Evolutionary conservation across 139 green algal genomes (phyloP).

Genomic region (Marvania coccoides): DNA sequence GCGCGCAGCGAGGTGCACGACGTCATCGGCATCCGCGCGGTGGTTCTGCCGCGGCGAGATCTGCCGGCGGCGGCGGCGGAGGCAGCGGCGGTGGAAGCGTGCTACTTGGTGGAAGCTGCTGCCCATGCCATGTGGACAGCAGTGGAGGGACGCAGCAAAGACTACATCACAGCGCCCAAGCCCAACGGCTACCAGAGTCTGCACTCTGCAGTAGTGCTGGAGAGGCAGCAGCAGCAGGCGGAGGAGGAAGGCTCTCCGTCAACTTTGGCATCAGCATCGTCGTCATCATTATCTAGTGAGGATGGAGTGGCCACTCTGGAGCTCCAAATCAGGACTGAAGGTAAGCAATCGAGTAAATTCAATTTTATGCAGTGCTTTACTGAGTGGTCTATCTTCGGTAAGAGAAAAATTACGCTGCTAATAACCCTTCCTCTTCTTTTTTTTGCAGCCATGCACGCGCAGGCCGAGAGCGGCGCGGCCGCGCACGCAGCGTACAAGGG

Average conservation of each 20-base stretch:
- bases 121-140: slow-evolving; percentile 55
- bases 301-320: slow-evolving; percentile 35
- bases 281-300: background rate
- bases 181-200: slow-evolving; percentile 85
- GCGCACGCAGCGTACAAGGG: slow-evolving; percentile 87
- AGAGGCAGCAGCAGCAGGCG: background rate
- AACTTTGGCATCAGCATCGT: background rate
- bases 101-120: slow-evolving; percentile 69
- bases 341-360: no score
- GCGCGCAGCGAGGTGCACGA: slow-evolving; percentile 71
- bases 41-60: slow-evolving; percentile 55
- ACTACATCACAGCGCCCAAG: slow-evolving; percentile 79
- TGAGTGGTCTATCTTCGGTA: no score
- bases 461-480: slow-evolving; percentile 68
- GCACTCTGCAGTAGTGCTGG: slow-evolving; percentile 59
- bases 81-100: slow-evolving; percentile 32
- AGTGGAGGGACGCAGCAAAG: slow-evolving; percentile 64
- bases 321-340: slow-evolving; percentile 63
- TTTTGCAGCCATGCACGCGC: slow-evolving; percentile 67
- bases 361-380: no score
- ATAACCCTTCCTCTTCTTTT: no score
- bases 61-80: slow-evolving; percentile 10
- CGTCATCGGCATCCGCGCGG: slow-evolving; percentile 79
- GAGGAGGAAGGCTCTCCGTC: background rate
- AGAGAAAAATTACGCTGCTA: no score